Base-by-base conservation (phyloP, 306 rosid genomes). In the Quercus cerris region DNA sequence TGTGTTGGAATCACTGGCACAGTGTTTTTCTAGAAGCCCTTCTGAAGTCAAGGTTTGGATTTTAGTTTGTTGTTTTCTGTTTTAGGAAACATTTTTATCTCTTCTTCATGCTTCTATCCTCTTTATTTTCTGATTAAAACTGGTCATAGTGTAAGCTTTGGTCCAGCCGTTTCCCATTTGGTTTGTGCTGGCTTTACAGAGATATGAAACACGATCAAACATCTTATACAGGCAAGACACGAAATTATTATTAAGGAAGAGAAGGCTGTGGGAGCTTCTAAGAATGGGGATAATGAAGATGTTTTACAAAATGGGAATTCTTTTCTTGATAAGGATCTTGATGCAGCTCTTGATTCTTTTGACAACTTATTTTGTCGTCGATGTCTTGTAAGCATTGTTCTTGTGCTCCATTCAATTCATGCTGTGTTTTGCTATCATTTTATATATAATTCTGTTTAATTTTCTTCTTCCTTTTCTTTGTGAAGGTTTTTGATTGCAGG, bases 341-440 rank as follows among this genome's bases (percentile, higher is more conserved):
- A 96, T 74, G 97, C 97, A 49, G 99, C 97, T 80, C 90, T 96
- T 68, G 99, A 96, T 90, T 96, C 98, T 52, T 93, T 96, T 78
- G 99, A 96, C 88, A 96, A 96, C 85, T 90, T 96, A 56, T 93
- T 96, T 90, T 96, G 99, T 64, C 97, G 99, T 25, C 90, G 98
- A 49, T 96, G 99, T 80, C 99, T 93, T 71, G 99, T 96, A 89
- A 82, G 97, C 38, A 25, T 77, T 63, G 69, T 25, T 55, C 56
- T 62, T 61, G 46, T 70, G 59, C 20, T 68, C 41, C 81, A 67
- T 80, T 72, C 78, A 55, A 46, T 76, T n/a, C 35, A 11, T 79
- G 79, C 31, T 68, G 23, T 58, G 56, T 83, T 61, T 54, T 35
- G 17, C 11, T 27, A 56, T 55, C 6, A 46, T 70, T 30, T 56